These are phyloP conservation scores for Pythium dissotocum DNA, from an alignment of 352 stramenopile genomes.

Conservation along the genomic window DNA sequence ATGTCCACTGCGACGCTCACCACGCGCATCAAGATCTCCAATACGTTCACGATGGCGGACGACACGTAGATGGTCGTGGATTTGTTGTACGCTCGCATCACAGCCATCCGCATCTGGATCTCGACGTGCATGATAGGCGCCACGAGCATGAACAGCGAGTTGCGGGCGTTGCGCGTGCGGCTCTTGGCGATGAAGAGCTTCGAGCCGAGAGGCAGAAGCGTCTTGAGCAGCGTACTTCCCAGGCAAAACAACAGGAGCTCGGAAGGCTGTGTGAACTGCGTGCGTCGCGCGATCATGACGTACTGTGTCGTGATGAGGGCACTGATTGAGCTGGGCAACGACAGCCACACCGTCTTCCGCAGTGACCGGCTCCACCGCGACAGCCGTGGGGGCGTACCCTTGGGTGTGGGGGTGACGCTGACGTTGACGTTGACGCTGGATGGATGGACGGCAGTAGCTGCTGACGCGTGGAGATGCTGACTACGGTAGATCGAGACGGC, in stretches of 20 bases:
- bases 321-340: not conserved
- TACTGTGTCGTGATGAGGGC: constrained; percentile 15
- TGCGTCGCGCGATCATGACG: not conserved
- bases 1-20: constrained; percentile 8
- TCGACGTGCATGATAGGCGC: constrained; percentile 18
- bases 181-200: constrained; percentile 5
- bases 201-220: not conserved
- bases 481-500: not conserved
- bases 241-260: not conserved
- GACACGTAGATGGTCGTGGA: constrained; percentile 1
- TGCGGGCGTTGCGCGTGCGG: not conserved
- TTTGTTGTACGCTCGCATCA: not conserved
- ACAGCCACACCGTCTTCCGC: not conserved
- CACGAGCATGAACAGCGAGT: constrained; percentile 15
- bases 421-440: not conserved
- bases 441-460: not conserved
- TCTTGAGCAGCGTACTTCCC: constrained; percentile 7
- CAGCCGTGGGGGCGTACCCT: not conserved
- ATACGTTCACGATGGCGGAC: constrained; percentile 1
- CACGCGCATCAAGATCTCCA: constrained; percentile 11
- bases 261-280: not conserved
- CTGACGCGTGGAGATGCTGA: not conserved
- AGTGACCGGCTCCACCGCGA: not conserved
- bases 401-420: too few species aligned
- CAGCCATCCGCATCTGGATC: constrained; percentile 17